Base-by-base conservation (phyloP, 2,329 filamentous ascomycete species). In the Ophiosphaerella narmari region DNA sequence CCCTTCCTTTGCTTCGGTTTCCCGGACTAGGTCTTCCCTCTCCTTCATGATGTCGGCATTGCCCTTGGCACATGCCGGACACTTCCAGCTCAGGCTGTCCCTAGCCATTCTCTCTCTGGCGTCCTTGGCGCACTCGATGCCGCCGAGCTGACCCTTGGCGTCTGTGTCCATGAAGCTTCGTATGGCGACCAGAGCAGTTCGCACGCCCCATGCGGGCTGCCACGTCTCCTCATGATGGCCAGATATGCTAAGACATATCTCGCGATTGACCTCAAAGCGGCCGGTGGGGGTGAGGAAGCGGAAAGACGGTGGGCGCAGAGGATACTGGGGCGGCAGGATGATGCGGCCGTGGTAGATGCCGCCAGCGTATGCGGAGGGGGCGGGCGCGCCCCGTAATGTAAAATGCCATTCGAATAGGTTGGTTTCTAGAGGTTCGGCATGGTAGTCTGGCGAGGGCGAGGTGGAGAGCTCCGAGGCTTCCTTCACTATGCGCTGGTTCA, bases 361-460 rank as follows among this genome's bases (percentile, higher is more conserved):
- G 29, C 81, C 78, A 38, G 85, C 84, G 76, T 92, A 97, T 33
- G 87, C 84, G 0, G 91, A 92, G 14, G 83, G 82, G 29, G 84
- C 80, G 0, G 93, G 93, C 0, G 93, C 92, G 0, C 94, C 94
- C 43, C 88, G 86, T n/a, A 99, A 81, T 0, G 94, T 99, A 77
- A 97, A 99, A 78, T 99, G 94, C 94, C 94, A 99, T 76, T 97
- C 92, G 76, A 96, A 96, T 46, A 99, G 86, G 75, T 97, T 91
- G 29, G 85, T 81, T 70, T 97, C 93, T 55, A 93, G 84, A 0
- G 94, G 94, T 4, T 86, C 81, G 35, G 93, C 94, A 62, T 88
- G 85, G 75, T 93, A 95, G 77, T 96, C 91, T 46, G 89, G 80
- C 2, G 90, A 94, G 4, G 93, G 91, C 33, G 88, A 83, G 50